Conservation (phyloP, 352 stramenopile genomes). For the Achlya hypogyna region DNA sequence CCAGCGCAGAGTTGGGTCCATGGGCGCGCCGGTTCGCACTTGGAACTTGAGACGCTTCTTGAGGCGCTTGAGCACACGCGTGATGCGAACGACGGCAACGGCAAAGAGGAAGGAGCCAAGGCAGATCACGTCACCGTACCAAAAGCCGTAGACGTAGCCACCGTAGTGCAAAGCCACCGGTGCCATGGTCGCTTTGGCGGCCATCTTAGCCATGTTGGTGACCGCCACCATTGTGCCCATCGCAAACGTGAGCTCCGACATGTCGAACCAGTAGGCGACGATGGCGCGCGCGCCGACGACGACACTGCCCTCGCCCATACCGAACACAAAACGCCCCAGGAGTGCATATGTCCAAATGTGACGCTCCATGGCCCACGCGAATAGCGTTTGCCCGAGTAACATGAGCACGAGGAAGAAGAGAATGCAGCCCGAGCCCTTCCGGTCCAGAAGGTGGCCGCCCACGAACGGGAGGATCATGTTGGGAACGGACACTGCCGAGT, state of each 20-base stretch:
- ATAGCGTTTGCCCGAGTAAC: conserved; percentile 58
- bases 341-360: conserved; percentile 26
- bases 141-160: conserved; percentile 78
- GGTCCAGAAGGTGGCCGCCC: conserved; percentile 67
- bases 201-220: conserved; percentile 88
- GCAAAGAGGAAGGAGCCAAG: conserved; percentile 26
- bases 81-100: conserved; percentile 42
- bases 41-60: conserved; percentile 56
- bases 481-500: conserved; percentile 71
- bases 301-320: conserved; percentile 68
- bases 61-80: conserved; percentile 34
- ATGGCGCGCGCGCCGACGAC: conserved; percentile 73
- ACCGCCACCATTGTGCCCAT: conserved; percentile 83
- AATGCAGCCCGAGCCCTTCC: conserved; percentile 64
- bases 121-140: conserved; percentile 63
- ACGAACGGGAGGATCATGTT: conserved; percentile 79
- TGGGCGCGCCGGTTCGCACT: conserved; percentile 23
- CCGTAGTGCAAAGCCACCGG: conserved; percentile 78
- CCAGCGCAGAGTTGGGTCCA: background rate
- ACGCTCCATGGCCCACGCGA: conserved; percentile 65
- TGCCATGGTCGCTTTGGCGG: conserved; percentile 82
- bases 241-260: conserved; percentile 78
- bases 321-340: conserved; percentile 75
- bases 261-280: conserved; percentile 74
- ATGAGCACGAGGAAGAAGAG: conserved; percentile 76